Evolutionary conservation across 371 early-diverging fungal species (phyloP), one percentile per base, ranked within the genome.

Genomic region (Syncephalastrum monosporum): DNA sequence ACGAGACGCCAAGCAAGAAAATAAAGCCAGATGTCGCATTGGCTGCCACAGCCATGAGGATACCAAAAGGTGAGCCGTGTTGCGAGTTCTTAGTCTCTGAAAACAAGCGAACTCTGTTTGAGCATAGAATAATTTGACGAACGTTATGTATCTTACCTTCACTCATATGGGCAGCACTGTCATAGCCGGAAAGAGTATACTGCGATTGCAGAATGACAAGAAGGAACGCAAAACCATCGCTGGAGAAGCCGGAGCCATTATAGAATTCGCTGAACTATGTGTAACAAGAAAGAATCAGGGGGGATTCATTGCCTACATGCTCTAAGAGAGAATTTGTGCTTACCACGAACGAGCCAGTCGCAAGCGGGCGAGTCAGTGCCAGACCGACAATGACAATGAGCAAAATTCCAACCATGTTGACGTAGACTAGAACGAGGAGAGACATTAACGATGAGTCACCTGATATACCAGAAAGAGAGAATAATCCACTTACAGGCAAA

Each of bases 91-190:
- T 74, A 6, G 90, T 88, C 61, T 90, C 90, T 66, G 47, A n/a
- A 17, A 29, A 23, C 49, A 4, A 44, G 24, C 15, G 16, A 4
- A 4, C 12, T 23, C 5, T 23, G 33, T n/a, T 25, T 29, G 14
- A 50, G 25, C 12, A 14, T 33, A 2, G 1, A 47, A 27, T 8
- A n/a, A n/a, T 29, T 38, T 16, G 8, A 33, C 29, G 38, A 10
- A 10, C 7, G 12, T 10, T 15, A 15, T 45, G 47, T 29, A 23
- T 14, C 19, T 55, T 57, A 66, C 66, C 66, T 75, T 90, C 90
- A 33, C 79, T 71, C 82, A 90, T 85, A 65, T 88, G 90, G 6
- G 88, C 88, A 24, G 87, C 83, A 56, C 78, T 77, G 49, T 90
- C 90, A 60, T 88, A 90, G 5, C 89, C 89, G 16, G 82, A 81